Conservation (phyloP, 2,329 filamentous ascomycete species). For the Nigrospora oryzae region DNA sequence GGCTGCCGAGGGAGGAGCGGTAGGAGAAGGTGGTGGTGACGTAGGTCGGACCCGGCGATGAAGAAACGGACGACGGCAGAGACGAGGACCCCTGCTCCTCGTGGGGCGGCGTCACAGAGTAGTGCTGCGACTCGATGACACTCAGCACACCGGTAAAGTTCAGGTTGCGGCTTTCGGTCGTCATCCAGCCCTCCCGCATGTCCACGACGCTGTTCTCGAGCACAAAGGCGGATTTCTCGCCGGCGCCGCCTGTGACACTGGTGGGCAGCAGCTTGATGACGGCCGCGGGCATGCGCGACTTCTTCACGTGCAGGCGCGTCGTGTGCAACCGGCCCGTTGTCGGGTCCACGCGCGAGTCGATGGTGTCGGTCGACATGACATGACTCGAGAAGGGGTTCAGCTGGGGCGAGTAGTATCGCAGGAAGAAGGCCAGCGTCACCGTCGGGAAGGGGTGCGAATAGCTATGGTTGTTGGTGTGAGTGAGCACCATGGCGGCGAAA, state of each 20-base stretch:
- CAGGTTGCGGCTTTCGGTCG: constrained; percentile 70
- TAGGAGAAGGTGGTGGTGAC: constrained; percentile 70
- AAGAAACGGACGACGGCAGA: constrained; percentile 5
- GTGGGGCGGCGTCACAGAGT: constrained; percentile 33
- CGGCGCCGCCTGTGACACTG: constrained; percentile 57
- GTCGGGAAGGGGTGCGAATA: constrained; percentile 78
- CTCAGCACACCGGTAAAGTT: constrained; percentile 76
- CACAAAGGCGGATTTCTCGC: constrained; percentile 69
- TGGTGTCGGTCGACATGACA: constrained; percentile 76
- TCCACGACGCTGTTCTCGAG: constrained; percentile 75
- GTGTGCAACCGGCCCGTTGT: constrained; percentile 68
- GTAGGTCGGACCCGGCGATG: constrained; percentile 39
- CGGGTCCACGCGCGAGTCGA: constrained; percentile 64
- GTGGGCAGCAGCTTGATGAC: constrained; percentile 68
- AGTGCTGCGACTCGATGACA: constrained; percentile 69
- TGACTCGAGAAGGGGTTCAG: constrained; percentile 74
- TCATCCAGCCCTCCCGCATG: constrained; percentile 74
- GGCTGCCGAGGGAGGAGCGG: constrained; percentile 63
- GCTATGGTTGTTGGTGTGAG: constrained; percentile 57
- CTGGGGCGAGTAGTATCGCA: constrained; percentile 66
- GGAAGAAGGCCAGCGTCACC: constrained; percentile 82
- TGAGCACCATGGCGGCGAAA: constrained; percentile 40
- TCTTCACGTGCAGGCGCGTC: constrained; percentile 73
- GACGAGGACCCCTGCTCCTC: constrained; percentile 18
- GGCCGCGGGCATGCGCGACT: constrained; percentile 66